phyloP scores from a whole-genome alignment of 768 basidiomycete species.

The Trametes cingulata region DNA sequence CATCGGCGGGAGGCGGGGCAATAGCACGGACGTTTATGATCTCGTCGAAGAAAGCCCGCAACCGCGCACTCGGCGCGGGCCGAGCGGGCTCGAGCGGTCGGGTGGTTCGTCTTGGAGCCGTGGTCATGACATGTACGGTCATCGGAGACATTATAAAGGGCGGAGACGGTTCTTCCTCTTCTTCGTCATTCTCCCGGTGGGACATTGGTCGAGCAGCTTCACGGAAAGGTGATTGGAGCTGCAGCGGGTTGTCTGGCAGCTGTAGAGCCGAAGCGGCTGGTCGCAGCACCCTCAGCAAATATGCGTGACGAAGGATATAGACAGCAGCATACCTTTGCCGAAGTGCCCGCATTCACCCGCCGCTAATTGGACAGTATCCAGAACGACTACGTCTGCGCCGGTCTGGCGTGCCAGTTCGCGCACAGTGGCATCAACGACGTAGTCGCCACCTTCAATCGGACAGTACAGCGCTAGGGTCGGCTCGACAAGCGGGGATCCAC shows the following conservation, averaged over 20 bases:
- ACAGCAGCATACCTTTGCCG: conserved; percentile 60
- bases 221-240: conserved; percentile 45
- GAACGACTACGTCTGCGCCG: conserved; percentile 77
- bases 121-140: conserved; percentile 48
- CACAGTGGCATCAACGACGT: conserved; percentile 78
- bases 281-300: neutral
- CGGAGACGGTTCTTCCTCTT: conserved; percentile 49
- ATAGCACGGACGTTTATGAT: conserved; percentile 60
- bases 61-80: conserved; percentile 43
- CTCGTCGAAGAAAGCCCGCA: conserved; percentile 73
- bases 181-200: conserved; percentile 39
- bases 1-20: conserved; percentile 25
- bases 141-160: conserved; percentile 43
- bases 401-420: conserved; percentile 72
- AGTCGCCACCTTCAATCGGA: conserved; percentile 86
- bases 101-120: conserved; percentile 22
- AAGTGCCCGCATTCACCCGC: conserved; percentile 88
- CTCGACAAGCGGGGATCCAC: conserved; percentile 58
- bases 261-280: conserved; percentile 70
- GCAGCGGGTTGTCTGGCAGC: conserved; percentile 74
- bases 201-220: conserved; percentile 32
- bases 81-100: conserved; percentile 27
- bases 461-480: conserved; percentile 87
- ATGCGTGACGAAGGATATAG: neutral
- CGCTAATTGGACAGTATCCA: conserved; percentile 83